Evolutionary conservation across 805 yeast species (phyloP).

Genomic region (Saccharomycopsis schoenii): DNA sequence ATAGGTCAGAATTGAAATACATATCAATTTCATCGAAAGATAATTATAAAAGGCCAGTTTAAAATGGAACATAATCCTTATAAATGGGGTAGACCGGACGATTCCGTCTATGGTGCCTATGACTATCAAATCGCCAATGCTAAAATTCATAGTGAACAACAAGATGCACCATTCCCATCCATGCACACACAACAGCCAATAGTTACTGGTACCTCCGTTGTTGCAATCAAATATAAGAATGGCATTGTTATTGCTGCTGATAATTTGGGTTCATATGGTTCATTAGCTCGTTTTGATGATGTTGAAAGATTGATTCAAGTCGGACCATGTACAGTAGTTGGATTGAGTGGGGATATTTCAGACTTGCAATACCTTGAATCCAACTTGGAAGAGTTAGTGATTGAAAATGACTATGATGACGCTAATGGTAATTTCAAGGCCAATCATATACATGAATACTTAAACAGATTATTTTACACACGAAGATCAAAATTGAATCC

Average conservation of each 20-base stretch:
- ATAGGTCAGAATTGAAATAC: not conserved
- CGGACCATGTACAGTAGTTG: conserved; percentile 82
- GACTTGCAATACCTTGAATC: conserved; percentile 82
- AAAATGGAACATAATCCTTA: conserved; percentile 91
- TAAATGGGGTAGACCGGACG: conserved; percentile 91
- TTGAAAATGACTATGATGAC: conserved; percentile 70
- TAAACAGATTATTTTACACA: conserved; percentile 72
- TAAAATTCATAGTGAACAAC: conserved; percentile 10
- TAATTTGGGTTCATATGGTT: conserved; percentile 87
- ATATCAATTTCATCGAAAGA: not conserved
- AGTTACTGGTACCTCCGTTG: conserved; percentile 92
- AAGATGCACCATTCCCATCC: conserved; percentile 43
- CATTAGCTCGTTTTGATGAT: conserved; percentile 76
- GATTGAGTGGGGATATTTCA: conserved; percentile 88
- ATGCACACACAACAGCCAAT: conserved; percentile 90
- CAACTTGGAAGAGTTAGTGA: conserved; percentile 65
- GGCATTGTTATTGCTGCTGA: conserved; percentile 96
- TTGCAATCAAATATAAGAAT: conserved; percentile 79
- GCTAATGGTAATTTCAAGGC: conserved; percentile 49
- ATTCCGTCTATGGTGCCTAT: conserved; percentile 73
- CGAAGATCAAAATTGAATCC: conserved; percentile 94
- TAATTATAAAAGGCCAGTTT: not conserved
- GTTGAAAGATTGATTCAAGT: conserved; percentile 78
- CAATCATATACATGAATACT: conserved; percentile 79
- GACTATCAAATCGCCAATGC: conserved; percentile 67